A percentile compares a stretch with the other conserved stretches of the same genome.
These are phyloP conservation scores for Beta lomatogona DNA, from an alignment of 179 eudicot species.

Conservation along the genomic window DNA sequence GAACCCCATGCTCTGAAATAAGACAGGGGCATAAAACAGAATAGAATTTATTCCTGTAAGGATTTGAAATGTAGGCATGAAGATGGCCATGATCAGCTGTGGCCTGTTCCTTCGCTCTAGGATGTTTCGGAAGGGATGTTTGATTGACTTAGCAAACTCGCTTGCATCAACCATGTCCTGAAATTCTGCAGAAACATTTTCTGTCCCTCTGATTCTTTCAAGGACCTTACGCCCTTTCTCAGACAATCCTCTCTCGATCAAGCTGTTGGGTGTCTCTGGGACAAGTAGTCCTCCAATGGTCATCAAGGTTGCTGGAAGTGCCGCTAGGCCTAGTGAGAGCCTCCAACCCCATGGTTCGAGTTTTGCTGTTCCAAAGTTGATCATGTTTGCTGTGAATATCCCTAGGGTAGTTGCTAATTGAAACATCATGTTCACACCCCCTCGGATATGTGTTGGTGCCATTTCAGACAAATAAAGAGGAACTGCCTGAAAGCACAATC, in stretches of 20 bases:
- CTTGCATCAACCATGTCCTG: slow-evolving; percentile 84
- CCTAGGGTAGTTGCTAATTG: slow-evolving; percentile 90
- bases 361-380: slow-evolving; percentile 79
- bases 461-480: slow-evolving; percentile 86
- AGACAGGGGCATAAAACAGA: slow-evolving; percentile 79
- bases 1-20: slow-evolving; percentile 83
- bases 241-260: slow-evolving; percentile 59
- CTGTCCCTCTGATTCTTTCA: slow-evolving; percentile 72
- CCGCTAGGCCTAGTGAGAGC: slow-evolving; percentile 85
- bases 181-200: slow-evolving; percentile 65
- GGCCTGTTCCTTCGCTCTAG: slow-evolving; percentile 73
- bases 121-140: slow-evolving; percentile 79
- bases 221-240: slow-evolving; percentile 63
- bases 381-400: slow-evolving; percentile 89
- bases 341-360: slow-evolving; percentile 92
- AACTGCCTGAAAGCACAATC: slow-evolving; percentile 57
- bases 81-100: slow-evolving; percentile 78
- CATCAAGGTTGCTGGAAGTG: slow-evolving; percentile 77
- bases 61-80: slow-evolving; percentile 84
- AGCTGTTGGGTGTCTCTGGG: slow-evolving; percentile 93
- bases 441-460: slow-evolving; percentile 91
- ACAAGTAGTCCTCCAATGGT: slow-evolving; percentile 71
- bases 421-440: slow-evolving; percentile 88
- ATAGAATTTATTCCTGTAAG: slow-evolving; percentile 85
- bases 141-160: slow-evolving; percentile 61